Evolutionary conservation across 495 filamentous ascomycete species (phyloP).

Genomic region (Penicillium turbatum): DNA sequence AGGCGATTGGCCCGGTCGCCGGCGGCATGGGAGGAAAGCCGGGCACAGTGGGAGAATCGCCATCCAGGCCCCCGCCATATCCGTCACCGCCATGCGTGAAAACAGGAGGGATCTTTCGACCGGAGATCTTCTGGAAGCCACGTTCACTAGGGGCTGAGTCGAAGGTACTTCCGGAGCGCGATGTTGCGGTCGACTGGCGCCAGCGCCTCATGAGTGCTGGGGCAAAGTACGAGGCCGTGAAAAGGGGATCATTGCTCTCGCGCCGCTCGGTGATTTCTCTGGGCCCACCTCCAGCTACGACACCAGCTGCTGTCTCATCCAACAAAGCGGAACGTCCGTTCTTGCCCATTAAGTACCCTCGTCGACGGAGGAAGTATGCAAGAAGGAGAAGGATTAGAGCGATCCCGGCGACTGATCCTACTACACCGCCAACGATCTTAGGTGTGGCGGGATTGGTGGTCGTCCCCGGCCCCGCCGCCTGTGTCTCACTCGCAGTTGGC

Average conservation of each 20-base stretch:
- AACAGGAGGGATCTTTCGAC: slow-evolving; percentile 68
- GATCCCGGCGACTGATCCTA: slow-evolving; percentile 61
- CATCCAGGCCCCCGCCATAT: slow-evolving; percentile 50
- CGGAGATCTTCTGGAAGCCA: slow-evolving; percentile 61
- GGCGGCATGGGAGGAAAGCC: slow-evolving; percentile 19
- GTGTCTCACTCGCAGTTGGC: slow-evolving; percentile 15
- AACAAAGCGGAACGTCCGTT: slow-evolving; percentile 26
- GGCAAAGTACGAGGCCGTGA: slow-evolving; percentile 50
- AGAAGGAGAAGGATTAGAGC: slow-evolving; percentile 53
- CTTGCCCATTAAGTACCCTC: slow-evolving; percentile 25
- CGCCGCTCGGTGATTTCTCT: slow-evolving; percentile 48
- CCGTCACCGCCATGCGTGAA: slow-evolving; percentile 66
- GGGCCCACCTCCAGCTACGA: slow-evolving; percentile 13
- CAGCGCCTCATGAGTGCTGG: slow-evolving; percentile 42
- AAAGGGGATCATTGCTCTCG: slow-evolving; percentile 52
- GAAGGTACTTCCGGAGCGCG: slow-evolving; percentile 40
- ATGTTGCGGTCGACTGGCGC: slow-evolving; percentile 38
- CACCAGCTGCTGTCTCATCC: slow-evolving; percentile 14
- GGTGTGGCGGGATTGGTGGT: slow-evolving; percentile 23
- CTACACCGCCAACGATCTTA: slow-evolving; percentile 58
- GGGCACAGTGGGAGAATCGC: slow-evolving; percentile 20
- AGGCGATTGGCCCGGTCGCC: slow-evolving; percentile 11
- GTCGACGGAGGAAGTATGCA: slow-evolving; percentile 54
- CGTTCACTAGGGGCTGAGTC: slow-evolving; percentile 42
- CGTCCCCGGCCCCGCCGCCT: slow-evolving; percentile 19